Percentiles rank a stretch among this genome's conserved stretches.
Evolutionary conservation across 805 yeast species (phyloP).

Genomic region (Candida yuanshanica): DNA sequence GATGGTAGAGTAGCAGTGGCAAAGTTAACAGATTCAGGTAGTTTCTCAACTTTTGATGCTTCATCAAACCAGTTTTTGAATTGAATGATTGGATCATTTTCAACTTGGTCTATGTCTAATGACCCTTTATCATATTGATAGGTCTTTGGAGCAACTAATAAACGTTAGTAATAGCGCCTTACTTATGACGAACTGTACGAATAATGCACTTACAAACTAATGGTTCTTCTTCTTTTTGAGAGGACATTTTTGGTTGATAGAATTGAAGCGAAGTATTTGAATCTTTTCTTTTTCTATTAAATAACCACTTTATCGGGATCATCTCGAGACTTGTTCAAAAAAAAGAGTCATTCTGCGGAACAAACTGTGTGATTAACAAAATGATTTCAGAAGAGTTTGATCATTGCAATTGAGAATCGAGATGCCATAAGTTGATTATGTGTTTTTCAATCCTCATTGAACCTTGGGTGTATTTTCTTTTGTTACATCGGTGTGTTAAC

Average conservation of each 20-base stretch:
- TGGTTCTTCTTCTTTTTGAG: conserved; percentile 16
- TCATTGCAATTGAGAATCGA: no score
- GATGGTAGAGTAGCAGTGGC: conserved; percentile 84
- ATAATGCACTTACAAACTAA: conserved; percentile 18
- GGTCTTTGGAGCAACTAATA: conserved; percentile 69
- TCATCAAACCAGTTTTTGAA: conserved; percentile 83
- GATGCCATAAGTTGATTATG: no score
- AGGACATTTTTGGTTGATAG: conserved; percentile 1
- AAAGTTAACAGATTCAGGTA: conserved; percentile 84
- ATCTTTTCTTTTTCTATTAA: no score
- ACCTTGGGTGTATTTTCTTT: no score
- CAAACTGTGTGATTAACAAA: no score
- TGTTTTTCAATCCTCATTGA: no score
- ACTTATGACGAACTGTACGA: neutral
- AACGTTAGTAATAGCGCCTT: neutral
- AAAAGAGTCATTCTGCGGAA: no score
- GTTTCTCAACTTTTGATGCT: conserved; percentile 50
- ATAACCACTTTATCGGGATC: no score
- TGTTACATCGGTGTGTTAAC: no score
- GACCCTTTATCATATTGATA: conserved; percentile 76
- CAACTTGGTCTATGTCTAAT: conserved; percentile 48
- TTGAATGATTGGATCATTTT: conserved; percentile 61
- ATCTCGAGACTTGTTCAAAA: no score
- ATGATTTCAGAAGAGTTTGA: no score
- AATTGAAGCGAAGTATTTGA: neutral